Percentiles rank a stretch among this genome's conserved stretches.
Conservation (phyloP, 257 asterid species). For the Forsythia suspensa region DNA sequence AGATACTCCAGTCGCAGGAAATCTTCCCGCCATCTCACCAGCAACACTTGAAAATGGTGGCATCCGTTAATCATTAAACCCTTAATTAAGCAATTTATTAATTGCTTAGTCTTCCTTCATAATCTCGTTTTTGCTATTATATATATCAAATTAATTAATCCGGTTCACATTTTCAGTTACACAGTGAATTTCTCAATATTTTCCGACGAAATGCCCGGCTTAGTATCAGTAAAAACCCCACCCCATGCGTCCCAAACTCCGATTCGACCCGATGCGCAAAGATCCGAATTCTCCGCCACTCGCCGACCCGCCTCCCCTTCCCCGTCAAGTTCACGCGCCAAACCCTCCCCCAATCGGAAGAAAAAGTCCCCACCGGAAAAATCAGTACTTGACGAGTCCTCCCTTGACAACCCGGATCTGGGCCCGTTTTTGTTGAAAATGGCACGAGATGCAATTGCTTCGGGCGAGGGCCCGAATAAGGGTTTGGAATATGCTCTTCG, state of each 20-base stretch:
- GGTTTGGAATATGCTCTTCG: slow-evolving; percentile 85
- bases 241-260: slow-evolving; percentile 54
- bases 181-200: neutral
- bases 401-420: slow-evolving; percentile 97
- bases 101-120: neutral
- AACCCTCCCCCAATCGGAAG: slow-evolving; percentile 93
- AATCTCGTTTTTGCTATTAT: neutral
- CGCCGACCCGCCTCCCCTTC: slow-evolving; percentile 93
- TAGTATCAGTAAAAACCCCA: slow-evolving; percentile 82
- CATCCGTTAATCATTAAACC: slow-evolving; percentile 21
- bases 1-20: slow-evolving; percentile 2
- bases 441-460: slow-evolving; percentile 89
- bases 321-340: slow-evolving; percentile 87
- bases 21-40: slow-evolving; percentile 22
- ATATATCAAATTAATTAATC: neutral
- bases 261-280: slow-evolving; percentile 50
- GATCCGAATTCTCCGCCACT: slow-evolving; percentile 71
- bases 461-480: slow-evolving; percentile 87
- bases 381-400: slow-evolving; percentile 56
- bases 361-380: slow-evolving; percentile 85
- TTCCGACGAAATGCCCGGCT: slow-evolving; percentile 66
- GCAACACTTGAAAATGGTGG: slow-evolving; percentile 31
- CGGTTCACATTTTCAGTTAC: neutral
- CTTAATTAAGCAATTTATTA: neutral
- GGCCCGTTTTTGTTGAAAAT: slow-evolving; percentile 87